Percentiles rank a stretch among this genome's conserved stretches.
Conservation (phyloP, 2,329 filamentous ascomycete genomes). For the Keithomyces neogunnii region DNA sequence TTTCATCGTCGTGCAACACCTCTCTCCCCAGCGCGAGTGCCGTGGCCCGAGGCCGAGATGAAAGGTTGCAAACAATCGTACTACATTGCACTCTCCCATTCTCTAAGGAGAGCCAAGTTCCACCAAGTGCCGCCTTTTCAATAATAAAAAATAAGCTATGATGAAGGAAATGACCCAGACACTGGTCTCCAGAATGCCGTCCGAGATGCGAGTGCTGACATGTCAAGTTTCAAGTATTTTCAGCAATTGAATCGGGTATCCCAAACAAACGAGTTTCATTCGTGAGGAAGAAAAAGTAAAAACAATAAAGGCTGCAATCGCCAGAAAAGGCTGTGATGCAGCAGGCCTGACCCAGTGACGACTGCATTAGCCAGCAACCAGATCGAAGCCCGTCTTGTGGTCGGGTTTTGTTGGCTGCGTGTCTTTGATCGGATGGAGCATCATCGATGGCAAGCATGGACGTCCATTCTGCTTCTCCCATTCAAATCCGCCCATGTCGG, state of each 20-base stretch:
- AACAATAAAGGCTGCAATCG: neutral
- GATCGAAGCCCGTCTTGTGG: constrained; percentile 27
- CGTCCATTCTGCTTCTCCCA: constrained; percentile 51
- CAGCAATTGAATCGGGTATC: constrained; percentile 3
- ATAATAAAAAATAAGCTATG: neutral
- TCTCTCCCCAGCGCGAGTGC: constrained; percentile 1
- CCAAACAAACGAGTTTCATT: constrained; percentile 4
- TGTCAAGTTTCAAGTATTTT: neutral
- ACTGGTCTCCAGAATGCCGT: neutral
- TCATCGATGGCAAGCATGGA: constrained; percentile 48
- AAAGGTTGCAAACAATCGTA: constrained; percentile 9
- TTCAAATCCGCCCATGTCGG: constrained; percentile 40
- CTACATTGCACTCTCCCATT: constrained; percentile 8
- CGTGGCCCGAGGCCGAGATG: neutral
- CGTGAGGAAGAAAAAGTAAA: neutral
- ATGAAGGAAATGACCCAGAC: neutral
- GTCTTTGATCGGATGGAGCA: constrained; percentile 54
- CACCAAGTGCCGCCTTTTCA: too few relatives aligned
- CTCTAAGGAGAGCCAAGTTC: neutral
- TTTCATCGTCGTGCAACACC: constrained; percentile 3
- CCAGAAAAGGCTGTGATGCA: neutral
- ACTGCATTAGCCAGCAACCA: constrained; percentile 27
- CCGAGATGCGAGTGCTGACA: neutral
- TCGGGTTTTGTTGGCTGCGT: constrained; percentile 41
- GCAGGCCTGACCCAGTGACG: neutral